Percentiles rank a stretch among this genome's conserved stretches.
Evolutionary conservation across 176 grass and related monocot species (phyloP).

Genomic region (Thinopyrum elongatum): DNA sequence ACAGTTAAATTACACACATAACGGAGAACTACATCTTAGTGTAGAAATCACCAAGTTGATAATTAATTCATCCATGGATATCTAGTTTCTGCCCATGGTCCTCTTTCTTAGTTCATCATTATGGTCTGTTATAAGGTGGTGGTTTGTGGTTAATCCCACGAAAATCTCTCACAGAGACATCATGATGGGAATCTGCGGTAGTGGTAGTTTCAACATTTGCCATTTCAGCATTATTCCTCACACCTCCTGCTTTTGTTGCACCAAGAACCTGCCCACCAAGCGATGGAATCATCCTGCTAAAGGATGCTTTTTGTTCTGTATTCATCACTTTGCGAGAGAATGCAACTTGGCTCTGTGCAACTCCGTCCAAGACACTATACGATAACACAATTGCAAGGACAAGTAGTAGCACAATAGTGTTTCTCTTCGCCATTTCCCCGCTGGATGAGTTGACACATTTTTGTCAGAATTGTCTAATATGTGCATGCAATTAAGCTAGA

Average conservation of each 20-base stretch:
- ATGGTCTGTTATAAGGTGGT: conserved; percentile 25
- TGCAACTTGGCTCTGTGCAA: background rate
- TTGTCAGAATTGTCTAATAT: background rate
- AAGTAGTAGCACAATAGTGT: background rate
- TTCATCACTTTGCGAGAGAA: conserved; percentile 34
- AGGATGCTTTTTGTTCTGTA: background rate
- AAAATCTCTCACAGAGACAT: conserved; percentile 27
- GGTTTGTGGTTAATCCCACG: background rate
- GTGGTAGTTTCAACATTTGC: conserved; percentile 5
- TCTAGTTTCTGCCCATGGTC: background rate
- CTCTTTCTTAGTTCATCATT: background rate
- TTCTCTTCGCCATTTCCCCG: background rate
- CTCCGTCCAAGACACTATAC: background rate
- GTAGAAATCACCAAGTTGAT: background rate
- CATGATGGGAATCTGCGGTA: conserved; percentile 42
- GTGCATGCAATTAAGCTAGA: background rate
- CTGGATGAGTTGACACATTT: background rate
- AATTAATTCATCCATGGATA: background rate
- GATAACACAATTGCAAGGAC: conserved; percentile 6
- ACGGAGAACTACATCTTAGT: background rate
- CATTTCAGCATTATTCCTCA: background rate
- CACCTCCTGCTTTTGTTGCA: background rate
- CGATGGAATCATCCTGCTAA: background rate
- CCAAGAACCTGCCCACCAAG: background rate
- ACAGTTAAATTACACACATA: background rate